Evolutionary conservation across 129 eudicot genomes (phyloP).

Genomic region (Apium graveolens): DNA sequence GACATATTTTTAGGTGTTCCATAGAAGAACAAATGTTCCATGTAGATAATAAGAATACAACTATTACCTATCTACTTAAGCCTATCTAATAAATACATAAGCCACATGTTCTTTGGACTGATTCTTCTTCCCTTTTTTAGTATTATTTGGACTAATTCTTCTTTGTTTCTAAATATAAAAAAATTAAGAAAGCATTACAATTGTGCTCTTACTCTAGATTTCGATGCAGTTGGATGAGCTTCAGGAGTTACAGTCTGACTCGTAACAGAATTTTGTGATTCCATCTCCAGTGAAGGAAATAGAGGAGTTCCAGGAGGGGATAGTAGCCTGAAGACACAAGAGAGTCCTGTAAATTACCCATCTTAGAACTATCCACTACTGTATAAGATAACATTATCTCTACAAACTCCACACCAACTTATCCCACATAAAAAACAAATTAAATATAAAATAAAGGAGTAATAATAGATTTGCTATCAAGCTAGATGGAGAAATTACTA

Average conservation of each 20-base stretch:
- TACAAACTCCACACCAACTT: not conserved
- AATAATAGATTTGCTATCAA: not conserved
- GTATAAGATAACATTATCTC: not conserved
- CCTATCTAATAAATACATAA: not conserved
- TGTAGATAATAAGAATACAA: not conserved
- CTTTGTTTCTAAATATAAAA: not conserved
- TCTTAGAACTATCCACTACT: not conserved
- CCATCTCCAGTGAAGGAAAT: constrained; percentile 81
- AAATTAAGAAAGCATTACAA: not conserved
- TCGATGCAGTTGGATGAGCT: constrained; percentile 52
- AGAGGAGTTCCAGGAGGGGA: constrained; percentile 98
- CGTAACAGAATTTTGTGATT: constrained; percentile 48
- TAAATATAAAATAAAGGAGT: not conserved
- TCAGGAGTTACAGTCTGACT: constrained; percentile 65
- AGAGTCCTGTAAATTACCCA: constrained; percentile 8
- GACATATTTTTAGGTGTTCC: not conserved
- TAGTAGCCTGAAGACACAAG: constrained; percentile 65
- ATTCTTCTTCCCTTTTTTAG: not conserved
- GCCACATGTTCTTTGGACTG: not conserved
- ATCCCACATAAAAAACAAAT: not conserved
- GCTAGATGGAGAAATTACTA: not conserved
- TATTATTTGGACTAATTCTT: not conserved
- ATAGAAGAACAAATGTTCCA: not conserved
- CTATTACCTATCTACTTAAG: not conserved
- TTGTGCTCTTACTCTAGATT: constrained; percentile 67